Evolutionary conservation across 345 rosid species (phyloP), one percentile per base, ranked within the genome.

Genomic region (Gossypium bickii): DNA sequence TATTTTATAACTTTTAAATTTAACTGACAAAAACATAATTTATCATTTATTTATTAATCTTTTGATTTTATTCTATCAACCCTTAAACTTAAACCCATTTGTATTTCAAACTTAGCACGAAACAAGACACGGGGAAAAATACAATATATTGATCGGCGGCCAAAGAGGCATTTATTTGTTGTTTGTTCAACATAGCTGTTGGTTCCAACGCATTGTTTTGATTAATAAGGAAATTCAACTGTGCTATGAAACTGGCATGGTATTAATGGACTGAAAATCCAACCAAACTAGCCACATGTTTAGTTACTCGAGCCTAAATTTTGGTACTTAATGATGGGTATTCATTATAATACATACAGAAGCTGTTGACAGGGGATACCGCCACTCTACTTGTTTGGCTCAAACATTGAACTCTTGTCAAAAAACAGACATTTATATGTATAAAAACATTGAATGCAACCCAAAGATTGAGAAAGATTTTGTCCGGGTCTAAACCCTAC

Each of bases 151-250:
- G 55, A 47, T 51, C 55, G 34, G 71, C 15, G 41, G 41, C 41
- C 41, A 68, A 68, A 48, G 57, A 68, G 57, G 13, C 43, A 47
- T 24, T 68, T 68, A 47, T 47, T 67, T 67, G 41, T 48, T 12
- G 72, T 68, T 68, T 3, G 22, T 15, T 68, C 44, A 48, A 15
- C 72, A 9, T 68, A 49, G 71, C 58, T 49, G 22, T 68, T 13
- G 12, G 49, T 68, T 16, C 72, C 13, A 9, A 17, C 10, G 15
- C 13, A n/a, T 38, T n/a, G 68, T 17, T 63, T 10, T 3, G 48
- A 15, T 38, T 9, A 63, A 38, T 34, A 24, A 63, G 48, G 45
- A 16, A 34, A 62, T 7, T 34, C 6, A 45, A 16, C 12, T 5
- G 4, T 17, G 67, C 44, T 34, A 62, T 7, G 67, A 29, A 29